Percentiles rank a stretch among this genome's conserved stretches.
Conservation (phyloP, 148 eudicot genomes). For the Rhododendron henanense region DNA sequence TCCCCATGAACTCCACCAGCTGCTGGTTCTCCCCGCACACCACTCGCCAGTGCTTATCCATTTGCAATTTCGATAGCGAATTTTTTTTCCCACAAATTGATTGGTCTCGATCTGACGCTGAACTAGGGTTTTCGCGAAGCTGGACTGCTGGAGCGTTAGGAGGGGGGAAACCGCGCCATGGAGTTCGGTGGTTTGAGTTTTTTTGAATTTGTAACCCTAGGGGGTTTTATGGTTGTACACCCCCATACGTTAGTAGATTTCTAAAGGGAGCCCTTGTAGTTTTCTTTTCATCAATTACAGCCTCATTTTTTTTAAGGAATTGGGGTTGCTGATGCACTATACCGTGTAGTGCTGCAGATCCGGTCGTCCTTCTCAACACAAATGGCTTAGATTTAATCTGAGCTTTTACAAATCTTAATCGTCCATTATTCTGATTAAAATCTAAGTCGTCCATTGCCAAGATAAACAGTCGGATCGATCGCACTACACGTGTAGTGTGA, state of each 20-base stretch:
- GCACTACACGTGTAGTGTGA: too few species aligned
- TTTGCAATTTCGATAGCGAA: neutral
- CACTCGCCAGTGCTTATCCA: slow-evolving; percentile 33
- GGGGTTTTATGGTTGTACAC: neutral
- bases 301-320: neutral
- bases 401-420: too few species aligned
- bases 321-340: neutral
- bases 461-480: too few species aligned
- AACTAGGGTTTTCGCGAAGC: neutral
- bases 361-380: too few species aligned
- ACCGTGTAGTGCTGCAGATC: too few species aligned
- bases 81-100: neutral
- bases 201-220: neutral
- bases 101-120: too few species aligned
- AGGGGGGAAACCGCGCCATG: neutral
- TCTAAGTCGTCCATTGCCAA: too few species aligned
- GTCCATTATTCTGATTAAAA: too few species aligned
- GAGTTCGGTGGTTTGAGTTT: neutral
- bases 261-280: neutral
- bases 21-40: slow-evolving; percentile 55
- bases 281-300: neutral
- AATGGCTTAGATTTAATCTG: too few species aligned
- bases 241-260: neutral
- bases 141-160: neutral
- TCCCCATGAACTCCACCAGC: slow-evolving; percentile 49